Percentiles rank a stretch among this genome's conserved stretches.
These are phyloP conservation scores for Arthrinium phaeospermum DNA, from an alignment of 2,329 filamentous ascomycete species.

Conservation along the genomic window DNA sequence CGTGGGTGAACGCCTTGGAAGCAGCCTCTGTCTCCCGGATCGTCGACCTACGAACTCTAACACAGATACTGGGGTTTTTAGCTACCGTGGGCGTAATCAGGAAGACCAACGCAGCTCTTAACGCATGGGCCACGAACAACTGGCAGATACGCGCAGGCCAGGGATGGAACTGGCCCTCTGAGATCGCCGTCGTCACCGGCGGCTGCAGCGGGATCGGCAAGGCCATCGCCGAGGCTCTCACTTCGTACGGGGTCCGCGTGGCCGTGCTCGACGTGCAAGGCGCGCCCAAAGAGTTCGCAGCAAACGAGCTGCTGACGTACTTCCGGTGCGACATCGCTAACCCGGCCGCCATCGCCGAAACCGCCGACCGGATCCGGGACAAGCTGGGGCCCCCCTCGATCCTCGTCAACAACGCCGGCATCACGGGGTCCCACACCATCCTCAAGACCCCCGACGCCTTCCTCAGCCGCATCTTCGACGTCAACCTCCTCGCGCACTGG, in stretches of 20 bases:
- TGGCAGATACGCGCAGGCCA: conserved; percentile 29
- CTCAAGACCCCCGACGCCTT: conserved; percentile 45
- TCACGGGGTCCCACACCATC: conserved; percentile 47
- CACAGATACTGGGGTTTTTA: neutral
- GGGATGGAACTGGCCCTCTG: conserved; percentile 35
- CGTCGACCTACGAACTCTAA: neutral
- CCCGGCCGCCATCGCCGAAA: conserved; percentile 49
- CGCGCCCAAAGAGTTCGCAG: conserved; percentile 38
- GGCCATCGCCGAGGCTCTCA: conserved; percentile 41
- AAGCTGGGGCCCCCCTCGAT: conserved; percentile 44
- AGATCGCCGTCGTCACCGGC: conserved; percentile 37
- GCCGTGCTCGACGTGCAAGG: conserved; percentile 44
- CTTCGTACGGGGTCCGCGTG: conserved; percentile 42
- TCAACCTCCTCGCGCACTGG: conserved; percentile 55
- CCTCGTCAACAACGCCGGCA: conserved; percentile 48
- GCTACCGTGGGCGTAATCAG: conserved; percentile 23
- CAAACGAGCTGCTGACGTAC: neutral
- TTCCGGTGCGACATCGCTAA: conserved; percentile 55
- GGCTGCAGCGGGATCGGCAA: conserved; percentile 43
- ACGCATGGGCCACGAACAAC: conserved; percentile 30
- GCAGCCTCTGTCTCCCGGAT: neutral
- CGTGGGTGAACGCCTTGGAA: neutral
- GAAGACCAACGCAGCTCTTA: conserved; percentile 29
- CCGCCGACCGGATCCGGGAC: conserved; percentile 44
- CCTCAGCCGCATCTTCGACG: conserved; percentile 51